Base-by-base conservation (phyloP, 1,284 basidiomycete species). In the Cryptococcus sp. region DNA sequence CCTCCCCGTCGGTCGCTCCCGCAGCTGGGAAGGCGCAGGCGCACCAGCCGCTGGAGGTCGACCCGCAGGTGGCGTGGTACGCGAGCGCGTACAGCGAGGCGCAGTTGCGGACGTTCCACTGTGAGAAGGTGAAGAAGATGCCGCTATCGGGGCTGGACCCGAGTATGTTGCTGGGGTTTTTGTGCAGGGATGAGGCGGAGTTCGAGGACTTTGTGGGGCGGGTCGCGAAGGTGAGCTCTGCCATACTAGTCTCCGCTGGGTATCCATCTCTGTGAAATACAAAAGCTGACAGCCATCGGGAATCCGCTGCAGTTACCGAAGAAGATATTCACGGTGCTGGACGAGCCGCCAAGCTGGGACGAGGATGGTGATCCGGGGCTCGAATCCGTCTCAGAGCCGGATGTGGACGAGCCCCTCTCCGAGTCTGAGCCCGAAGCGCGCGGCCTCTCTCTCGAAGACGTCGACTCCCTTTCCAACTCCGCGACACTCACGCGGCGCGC, bases 131-230 rank as follows among this genome's bases (percentile, higher is more conserved):
- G 44, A 82, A 91, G 70, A 93, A 94, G 82, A 93, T 98, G 89
- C 87, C 88, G 0, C 78, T 98, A 46, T 84, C 85, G 39, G 86
- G 87, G n/a, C 78, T 98, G 52, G 95, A 98, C 72, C 95, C 96
- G 12, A 95, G 91, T 68, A 98, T 98, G 95, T 80, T 98, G 9
- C 81, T 98, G 53, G 94, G 94, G 16, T 97, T 98, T 75, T 72
- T 98, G 63, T 87, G 88, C 70, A 83, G 83, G 63, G 84, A 89
- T 69, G 87, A 92, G 75, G 79, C 76, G 20, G 91, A 95, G 53
- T 95, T 92, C 86, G 76, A 81, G 15, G 91, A 96, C 76, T 84
- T 98, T 58, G 82, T 85, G 62, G 79, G 77, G 50, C 81, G 91
- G 57, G 84, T 90, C 53, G 80, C 79, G 11, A 65, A 87, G 76